Evolutionary conservation across 768 basidiomycete genomes (phyloP).

Genomic region (Pulveroboletus sp.): DNA sequence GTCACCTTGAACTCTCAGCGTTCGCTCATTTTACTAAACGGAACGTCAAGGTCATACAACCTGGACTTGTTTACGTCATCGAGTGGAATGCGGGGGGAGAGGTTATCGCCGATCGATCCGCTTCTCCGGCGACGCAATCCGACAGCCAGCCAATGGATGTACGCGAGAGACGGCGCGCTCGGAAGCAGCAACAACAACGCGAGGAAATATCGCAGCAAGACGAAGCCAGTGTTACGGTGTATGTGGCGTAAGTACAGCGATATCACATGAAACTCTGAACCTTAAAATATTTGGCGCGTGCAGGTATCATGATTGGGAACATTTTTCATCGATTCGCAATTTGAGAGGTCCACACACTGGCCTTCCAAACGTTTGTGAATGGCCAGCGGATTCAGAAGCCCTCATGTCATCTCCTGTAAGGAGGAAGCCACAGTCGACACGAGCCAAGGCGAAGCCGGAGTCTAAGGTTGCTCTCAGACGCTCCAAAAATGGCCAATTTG

Average conservation of each 20-base stretch:
- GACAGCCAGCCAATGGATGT: constrained; percentile 28
- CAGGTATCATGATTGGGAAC: constrained; percentile 93
- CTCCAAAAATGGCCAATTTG: constrained; percentile 24
- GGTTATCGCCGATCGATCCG: constrained; percentile 25
- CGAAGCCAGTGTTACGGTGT: constrained; percentile 46
- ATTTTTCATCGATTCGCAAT: constrained; percentile 91
- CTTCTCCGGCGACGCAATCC: constrained; percentile 26
- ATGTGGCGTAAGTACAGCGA: constrained; percentile 72
- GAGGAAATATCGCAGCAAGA: constrained; percentile 22
- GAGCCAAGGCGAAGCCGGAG: constrained; percentile 26
- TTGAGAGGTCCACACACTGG: constrained; percentile 79
- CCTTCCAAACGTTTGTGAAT: constrained; percentile 60
- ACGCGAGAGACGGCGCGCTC: constrained; percentile 42
- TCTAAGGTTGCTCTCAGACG: constrained; percentile 17
- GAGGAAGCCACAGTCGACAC: constrained; percentile 34
- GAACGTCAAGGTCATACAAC: constrained; percentile 90
- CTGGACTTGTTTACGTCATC: constrained; percentile 86
- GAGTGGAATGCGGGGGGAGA: constrained; percentile 69
- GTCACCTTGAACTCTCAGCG: constrained; percentile 89
- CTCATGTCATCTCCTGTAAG: constrained; percentile 31
- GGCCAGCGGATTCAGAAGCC: constrained; percentile 30
- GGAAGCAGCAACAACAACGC: constrained; percentile 37
- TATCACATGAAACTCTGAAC: constrained; percentile 6
- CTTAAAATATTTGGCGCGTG: background rate
- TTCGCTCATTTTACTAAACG: constrained; percentile 77